phyloP scores from a whole-genome alignment of 495 filamentous ascomycete genomes.

The Parathielavia hyrcaniae region DNA sequence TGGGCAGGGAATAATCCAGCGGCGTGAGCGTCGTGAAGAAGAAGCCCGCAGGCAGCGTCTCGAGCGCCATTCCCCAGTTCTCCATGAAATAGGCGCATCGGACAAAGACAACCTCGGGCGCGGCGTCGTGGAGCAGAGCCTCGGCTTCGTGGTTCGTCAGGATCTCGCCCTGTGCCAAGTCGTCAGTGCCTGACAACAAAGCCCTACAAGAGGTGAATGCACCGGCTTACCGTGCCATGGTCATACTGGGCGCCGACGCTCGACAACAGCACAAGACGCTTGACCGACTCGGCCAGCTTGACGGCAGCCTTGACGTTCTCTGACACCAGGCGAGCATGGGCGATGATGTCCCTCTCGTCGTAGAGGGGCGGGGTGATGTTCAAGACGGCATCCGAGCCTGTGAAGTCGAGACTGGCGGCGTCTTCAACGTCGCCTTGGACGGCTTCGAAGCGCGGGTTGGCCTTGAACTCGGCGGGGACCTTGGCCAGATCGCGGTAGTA shows the following conservation, averaged over 20 bases:
- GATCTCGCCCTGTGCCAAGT: constrained; percentile 24
- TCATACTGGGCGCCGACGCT: constrained; percentile 28
- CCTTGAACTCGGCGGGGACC: constrained; percentile 22
- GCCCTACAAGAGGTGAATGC: neutral
- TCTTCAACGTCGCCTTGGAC: constrained; percentile 25
- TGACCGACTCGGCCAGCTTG: constrained; percentile 18
- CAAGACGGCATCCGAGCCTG: constrained; percentile 20
- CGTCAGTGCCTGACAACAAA: neutral
- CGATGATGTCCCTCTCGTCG: constrained; percentile 14
- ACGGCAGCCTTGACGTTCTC: constrained; percentile 25
- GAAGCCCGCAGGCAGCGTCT: constrained; percentile 19
- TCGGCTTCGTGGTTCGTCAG: constrained; percentile 24
- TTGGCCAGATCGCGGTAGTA: constrained; percentile 23
- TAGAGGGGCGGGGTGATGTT: constrained; percentile 21
- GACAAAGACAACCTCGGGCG: constrained; percentile 23
- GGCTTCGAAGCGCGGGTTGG: constrained; percentile 22
- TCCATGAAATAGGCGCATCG: constrained; percentile 29
- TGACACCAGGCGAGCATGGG: constrained; percentile 14
- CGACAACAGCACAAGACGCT: constrained; percentile 19
- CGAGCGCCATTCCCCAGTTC: constrained; percentile 20
- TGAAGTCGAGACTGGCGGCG: constrained; percentile 15
- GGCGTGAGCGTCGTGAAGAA: constrained; percentile 25
- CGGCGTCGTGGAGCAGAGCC: constrained; percentile 11
- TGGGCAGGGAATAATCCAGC: constrained; percentile 12
- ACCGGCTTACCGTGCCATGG: constrained; percentile 18